Evolutionary conservation across 306 rosid genomes (phyloP), one percentile per base, ranked within the genome.

Genomic region (Astragalus membranaceus): DNA sequence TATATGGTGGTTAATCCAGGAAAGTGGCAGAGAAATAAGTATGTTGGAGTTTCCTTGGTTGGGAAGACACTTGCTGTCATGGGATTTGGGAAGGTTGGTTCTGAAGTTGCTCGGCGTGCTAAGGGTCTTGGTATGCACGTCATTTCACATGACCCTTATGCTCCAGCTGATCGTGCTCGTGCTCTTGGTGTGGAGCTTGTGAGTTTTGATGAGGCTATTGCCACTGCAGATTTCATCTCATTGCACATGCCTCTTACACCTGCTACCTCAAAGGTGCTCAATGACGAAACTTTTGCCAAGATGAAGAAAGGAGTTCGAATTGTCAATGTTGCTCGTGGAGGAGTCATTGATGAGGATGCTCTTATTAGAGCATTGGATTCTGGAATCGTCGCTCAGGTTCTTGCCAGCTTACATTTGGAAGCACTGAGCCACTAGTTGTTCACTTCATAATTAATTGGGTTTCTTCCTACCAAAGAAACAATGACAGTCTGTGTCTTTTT

Each of bases 11-110:
- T 56, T 55, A 42, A 72, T 84, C 2, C 74, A 95, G 99, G 99
- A 58, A 91, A 95, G 56, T 95, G 99, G 99, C 83, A 76, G 75
- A 82, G 99, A 59, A 95, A 67, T 71, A 95, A 95, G 75, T 95
- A 95, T 68, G 99, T 95, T 1, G 99, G 99, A 64, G 99, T 91
- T 16, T 95, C 99, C 43, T 89, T 95, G 26, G 97, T 95, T 26
- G 99, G 99, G 37, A 95, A 95, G 74, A 95, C 97, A 49, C 91
- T 95, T 55, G 97, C 95, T 1, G 91, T 95, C 43, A 55, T 95
- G 92, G 99, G 99, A n/a, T 95, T 95, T 20, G 99, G 99, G 8
- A 95, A 95, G 85, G 99, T 95, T 58, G 99, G 99, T 66, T 54
- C 97, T 53, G 99, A 95, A 79, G 99, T 95, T 78, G 96, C 99